These are phyloP conservation scores for Chaetomium fimeti DNA, from an alignment of 495 filamentous ascomycete species.

Conservation along the genomic window DNA sequence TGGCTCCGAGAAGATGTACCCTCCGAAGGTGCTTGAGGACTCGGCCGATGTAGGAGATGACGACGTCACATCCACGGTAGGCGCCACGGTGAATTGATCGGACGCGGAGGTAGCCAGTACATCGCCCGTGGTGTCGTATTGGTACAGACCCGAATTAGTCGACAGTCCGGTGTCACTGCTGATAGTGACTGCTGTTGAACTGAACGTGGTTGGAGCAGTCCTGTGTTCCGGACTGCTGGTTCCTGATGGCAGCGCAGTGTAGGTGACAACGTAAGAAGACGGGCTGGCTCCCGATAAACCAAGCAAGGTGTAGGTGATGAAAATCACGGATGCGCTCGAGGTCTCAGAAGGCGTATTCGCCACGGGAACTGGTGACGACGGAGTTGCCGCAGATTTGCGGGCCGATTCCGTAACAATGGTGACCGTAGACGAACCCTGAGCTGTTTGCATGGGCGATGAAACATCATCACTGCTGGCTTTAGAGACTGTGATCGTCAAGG, in stretches of 20 bases:
- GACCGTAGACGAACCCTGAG: background rate
- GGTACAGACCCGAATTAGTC: background rate
- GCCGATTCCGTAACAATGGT: conserved; percentile 18
- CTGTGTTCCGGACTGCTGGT: background rate
- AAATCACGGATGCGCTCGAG: conserved; percentile 9
- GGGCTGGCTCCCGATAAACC: conserved; percentile 1
- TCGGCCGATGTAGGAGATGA: background rate
- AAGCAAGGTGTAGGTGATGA: conserved; percentile 30
- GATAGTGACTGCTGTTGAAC: background rate
- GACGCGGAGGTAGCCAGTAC: background rate
- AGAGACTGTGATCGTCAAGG: background rate
- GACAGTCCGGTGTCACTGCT: background rate
- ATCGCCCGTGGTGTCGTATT: background rate
- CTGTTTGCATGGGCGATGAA: background rate
- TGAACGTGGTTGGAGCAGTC: background rate
- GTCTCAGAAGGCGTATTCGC: background rate
- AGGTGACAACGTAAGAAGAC: conserved; percentile 30
- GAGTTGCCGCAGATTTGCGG: background rate
- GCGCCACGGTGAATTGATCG: background rate
- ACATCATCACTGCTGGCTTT: background rate
- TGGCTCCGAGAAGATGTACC: conserved; percentile 21
- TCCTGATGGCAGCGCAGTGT: conserved; percentile 18
- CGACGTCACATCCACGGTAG: background rate
- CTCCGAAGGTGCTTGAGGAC: conserved; percentile 6
- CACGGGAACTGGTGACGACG: conserved; percentile 1